phyloP scores from a whole-genome alignment of 2,329 filamentous ascomycete genomes.

The Trichophyton benhamiae region DNA sequence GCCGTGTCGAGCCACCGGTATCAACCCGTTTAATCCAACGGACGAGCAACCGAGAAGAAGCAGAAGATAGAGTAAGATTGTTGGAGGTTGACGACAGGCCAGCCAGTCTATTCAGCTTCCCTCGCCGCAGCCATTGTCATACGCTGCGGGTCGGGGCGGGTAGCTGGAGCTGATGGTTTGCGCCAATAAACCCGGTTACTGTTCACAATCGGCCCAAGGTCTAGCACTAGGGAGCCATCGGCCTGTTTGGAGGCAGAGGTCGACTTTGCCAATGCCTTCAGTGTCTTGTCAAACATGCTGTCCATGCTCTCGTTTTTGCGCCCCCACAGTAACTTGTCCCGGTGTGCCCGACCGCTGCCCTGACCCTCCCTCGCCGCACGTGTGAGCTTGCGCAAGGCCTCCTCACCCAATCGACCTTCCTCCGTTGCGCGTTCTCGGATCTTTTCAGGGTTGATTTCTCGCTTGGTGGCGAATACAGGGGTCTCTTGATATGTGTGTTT shows the following conservation, averaged over 20 bases:
- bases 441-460: constrained; percentile 47
- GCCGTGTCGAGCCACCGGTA: neutral
- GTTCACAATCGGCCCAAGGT: constrained; percentile 44
- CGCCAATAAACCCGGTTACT: constrained; percentile 49
- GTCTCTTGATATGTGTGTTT: constrained; percentile 53
- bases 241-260: constrained; percentile 20
- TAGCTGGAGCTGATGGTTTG: constrained; percentile 24
- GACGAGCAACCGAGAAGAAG: neutral
- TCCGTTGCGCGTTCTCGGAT: constrained; percentile 52
- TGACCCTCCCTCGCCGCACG: constrained; percentile 37
- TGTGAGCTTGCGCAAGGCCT: constrained; percentile 50
- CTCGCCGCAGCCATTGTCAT: neutral
- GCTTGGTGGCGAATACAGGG: constrained; percentile 41
- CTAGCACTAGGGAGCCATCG: constrained; percentile 19
- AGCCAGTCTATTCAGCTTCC: neutral
- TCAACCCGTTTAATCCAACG: neutral
- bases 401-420: constrained; percentile 53
- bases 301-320: constrained; percentile 33
- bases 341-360: constrained; percentile 27
- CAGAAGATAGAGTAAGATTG: neutral
- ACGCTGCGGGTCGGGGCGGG: neutral
- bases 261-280: constrained; percentile 37
- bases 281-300: constrained; percentile 44
- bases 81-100: neutral
- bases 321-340: constrained; percentile 31